Evolutionary conservation across 2,329 filamentous ascomycete species (phyloP), one percentile per base, ranked within the genome.

Genomic region (Cordyceps pruinosa): DNA sequence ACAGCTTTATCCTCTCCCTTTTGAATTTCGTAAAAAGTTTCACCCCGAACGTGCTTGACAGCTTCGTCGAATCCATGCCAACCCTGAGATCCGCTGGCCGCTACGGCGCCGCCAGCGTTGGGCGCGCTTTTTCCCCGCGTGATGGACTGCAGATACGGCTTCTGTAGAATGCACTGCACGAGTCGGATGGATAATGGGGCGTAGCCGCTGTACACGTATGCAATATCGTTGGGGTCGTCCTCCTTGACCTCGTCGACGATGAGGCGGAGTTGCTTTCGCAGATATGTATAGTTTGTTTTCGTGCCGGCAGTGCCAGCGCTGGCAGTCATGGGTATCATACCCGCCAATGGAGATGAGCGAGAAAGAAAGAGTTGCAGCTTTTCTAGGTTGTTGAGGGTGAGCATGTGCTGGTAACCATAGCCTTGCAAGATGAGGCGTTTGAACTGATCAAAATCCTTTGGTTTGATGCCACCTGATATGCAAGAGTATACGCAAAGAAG

Each of bases 181-280:
- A 99, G 82, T 17, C 94, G 86, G 55, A 97, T 83, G 45, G 90
- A 96, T 13, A 99, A 80, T 0, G 94, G 95, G 5, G 95, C 94
- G 68, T 97, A 99, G 53, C 94, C 95, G 62, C 90, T 96, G 73
- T 97, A 99, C 12, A 97, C 92, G 66, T 99, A 99, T n/a, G 92
- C 88, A 60, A 97, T 87, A 65, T 99, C 94, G 66, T 94, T 89
- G 3, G 94, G 94, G 47, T 95, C 88, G 59, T 94, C 86, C 71
- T 99, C 94, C 68, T 96, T 92, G 39, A 99, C 93, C 69, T 97
- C 94, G 69, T 99, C 94, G 57, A 97, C 88, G 68, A 97, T 96
- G 17, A 99, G 81, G 30, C 88, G 85, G 15, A 99, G 82, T 60
- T 87, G 86, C 70, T 94, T 96, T 56, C 95, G 87, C 5, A 97